Conservation (phyloP, 768 basidiomycete genomes). For the Polyporus arcularius region DNA sequence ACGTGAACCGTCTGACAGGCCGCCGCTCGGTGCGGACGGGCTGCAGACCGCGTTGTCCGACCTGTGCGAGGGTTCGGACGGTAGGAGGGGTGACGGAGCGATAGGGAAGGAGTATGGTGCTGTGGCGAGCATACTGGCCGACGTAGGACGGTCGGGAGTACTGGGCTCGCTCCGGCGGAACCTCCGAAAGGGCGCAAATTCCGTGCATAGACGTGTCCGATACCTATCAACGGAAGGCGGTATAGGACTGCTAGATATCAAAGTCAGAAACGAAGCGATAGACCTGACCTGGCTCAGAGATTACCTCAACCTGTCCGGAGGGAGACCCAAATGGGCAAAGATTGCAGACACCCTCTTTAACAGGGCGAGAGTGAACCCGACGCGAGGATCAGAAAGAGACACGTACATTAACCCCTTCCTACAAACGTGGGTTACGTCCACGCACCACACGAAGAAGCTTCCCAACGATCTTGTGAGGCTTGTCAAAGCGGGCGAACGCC, state of each 20-base stretch:
- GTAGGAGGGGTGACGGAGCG: too few relatives aligned
- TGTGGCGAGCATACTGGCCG: too few relatives aligned
- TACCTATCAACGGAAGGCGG: not conserved
- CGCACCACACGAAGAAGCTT: not conserved
- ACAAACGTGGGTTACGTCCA: not conserved
- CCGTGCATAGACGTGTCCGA: too few relatives aligned
- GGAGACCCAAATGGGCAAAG: not conserved
- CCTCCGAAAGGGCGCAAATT: too few relatives aligned
- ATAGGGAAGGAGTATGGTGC: too few relatives aligned
- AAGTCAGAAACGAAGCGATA: not conserved
- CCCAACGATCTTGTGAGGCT: not conserved
- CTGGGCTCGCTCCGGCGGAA: too few relatives aligned
- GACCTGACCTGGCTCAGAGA: not conserved
- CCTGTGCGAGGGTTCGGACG: too few relatives aligned
- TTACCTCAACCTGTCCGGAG: not conserved
- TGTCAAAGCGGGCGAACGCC: not conserved
- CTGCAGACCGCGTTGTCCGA: too few relatives aligned
- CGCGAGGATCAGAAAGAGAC: too few relatives aligned
- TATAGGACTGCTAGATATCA: not conserved
- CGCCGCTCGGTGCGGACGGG: too few relatives aligned
- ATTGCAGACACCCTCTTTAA: not conserved
- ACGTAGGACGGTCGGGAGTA: too few relatives aligned
- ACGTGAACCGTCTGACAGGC: too few relatives aligned
- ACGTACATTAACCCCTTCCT: not conserved
- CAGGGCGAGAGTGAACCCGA: not conserved